phyloP scores from a whole-genome alignment of 192 early-diverging fungal species.

The Kickxella alabastrina region DNA sequence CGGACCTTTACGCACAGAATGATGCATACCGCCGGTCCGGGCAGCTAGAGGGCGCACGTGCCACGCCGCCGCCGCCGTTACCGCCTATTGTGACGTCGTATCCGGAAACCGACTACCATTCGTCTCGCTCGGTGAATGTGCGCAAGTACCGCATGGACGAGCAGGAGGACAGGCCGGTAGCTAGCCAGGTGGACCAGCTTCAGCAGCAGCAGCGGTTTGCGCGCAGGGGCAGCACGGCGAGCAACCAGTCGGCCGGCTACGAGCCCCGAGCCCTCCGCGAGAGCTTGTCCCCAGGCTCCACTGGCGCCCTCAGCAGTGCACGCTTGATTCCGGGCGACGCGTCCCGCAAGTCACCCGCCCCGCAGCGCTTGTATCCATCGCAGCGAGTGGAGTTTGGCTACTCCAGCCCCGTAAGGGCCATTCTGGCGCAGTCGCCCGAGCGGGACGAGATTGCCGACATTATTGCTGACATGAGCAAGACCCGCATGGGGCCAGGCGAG shows the following conservation, averaged over 20 bases:
- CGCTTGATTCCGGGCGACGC: background rate
- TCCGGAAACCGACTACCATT: conserved; percentile 6
- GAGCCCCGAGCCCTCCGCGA: too few relatives aligned
- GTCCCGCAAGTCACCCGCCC: conserved; percentile 13
- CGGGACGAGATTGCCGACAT: conserved; percentile 45
- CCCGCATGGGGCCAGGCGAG: conserved; percentile 14
- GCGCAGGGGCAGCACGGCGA: conserved; percentile 1
- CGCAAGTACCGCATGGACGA: conserved; percentile 16
- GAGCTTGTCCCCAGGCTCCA: too few relatives aligned
- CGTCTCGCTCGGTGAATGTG: conserved; percentile 3
- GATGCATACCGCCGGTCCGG: background rate
- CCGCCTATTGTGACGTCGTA: conserved; percentile 13
- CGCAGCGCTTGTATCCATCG: conserved; percentile 11
- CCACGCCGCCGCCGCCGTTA: background rate
- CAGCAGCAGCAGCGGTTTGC: background rate
- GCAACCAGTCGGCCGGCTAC: background rate
- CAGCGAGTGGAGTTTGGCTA: conserved; percentile 43
- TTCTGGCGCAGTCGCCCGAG: conserved; percentile 23
- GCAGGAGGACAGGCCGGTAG: conserved; percentile 13
- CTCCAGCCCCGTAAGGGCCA: conserved; percentile 16
- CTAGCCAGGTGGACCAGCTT: conserved; percentile 8
- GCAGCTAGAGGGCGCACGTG: too few relatives aligned
- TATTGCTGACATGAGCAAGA: conserved; percentile 46
- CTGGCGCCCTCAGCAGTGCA: too few relatives aligned
- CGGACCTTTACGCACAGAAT: conserved; percentile 9